phyloP scores from a whole-genome alignment of 345 rosid genomes.

The Camelina hispida region DNA sequence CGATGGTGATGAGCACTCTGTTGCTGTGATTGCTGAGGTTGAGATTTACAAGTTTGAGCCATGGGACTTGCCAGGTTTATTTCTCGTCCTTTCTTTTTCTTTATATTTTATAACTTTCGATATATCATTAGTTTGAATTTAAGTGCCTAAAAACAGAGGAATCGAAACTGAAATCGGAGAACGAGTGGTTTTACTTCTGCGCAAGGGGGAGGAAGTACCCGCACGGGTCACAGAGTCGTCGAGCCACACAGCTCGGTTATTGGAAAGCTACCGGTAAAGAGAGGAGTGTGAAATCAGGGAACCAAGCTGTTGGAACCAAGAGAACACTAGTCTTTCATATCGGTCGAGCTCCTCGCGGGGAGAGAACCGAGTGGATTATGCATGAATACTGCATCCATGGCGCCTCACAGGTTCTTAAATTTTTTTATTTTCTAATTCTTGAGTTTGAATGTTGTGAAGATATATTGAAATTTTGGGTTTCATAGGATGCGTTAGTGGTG shows the following conservation, averaged over 20 bases:
- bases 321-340: constrained; percentile 90
- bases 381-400: constrained; percentile 79
- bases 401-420: constrained; percentile 56
- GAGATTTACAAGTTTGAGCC: constrained; percentile 83
- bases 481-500: constrained; percentile 75
- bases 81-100: background rate
- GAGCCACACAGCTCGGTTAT: constrained; percentile 83
- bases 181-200: constrained; percentile 90
- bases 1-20: constrained; percentile 67
- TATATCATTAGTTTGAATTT: background rate
- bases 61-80: constrained; percentile 87
- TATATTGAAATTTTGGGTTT: constrained; percentile 1
- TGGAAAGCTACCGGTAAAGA: constrained; percentile 99
- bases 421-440: background rate
- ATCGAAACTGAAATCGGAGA: constrained; percentile 68
- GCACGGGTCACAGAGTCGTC: constrained; percentile 74
- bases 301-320: constrained; percentile 70
- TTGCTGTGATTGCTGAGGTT: constrained; percentile 72
- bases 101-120: background rate
- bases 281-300: constrained; percentile 66
- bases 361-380: constrained; percentile 96
- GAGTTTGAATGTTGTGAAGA: background rate
- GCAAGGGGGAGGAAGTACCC: constrained; percentile 92
- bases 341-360: constrained; percentile 91
- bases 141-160: constrained; percentile 45